Conservation (phyloP, 345 rosid genomes). For the Excoecaria agallocha region DNA sequence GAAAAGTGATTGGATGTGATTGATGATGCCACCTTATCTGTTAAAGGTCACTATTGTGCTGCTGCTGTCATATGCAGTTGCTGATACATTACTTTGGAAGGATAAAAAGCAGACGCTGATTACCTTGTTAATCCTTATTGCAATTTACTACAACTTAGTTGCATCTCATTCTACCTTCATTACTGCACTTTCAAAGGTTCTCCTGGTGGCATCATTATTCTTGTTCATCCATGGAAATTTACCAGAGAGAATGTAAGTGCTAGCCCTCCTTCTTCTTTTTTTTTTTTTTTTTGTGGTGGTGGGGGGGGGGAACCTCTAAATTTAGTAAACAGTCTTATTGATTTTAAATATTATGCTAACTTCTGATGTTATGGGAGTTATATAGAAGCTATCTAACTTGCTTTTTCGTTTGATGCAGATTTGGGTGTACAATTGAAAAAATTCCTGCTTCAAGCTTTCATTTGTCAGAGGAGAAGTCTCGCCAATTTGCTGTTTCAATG, state of each 20-base stretch:
- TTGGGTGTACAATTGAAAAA: constrained; percentile 76
- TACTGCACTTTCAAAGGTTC: constrained; percentile 63
- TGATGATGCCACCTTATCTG: background rate
- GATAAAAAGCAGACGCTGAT: constrained; percentile 58
- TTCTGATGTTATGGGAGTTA: background rate
- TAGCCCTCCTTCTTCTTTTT: constrained; percentile 9
- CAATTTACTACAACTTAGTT: constrained; percentile 66
- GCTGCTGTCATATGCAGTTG: constrained; percentile 57
- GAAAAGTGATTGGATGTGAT: background rate
- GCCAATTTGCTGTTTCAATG: constrained; percentile 41
- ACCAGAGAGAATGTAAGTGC: constrained; percentile 75
- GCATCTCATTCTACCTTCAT: constrained; percentile 57
- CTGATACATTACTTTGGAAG: constrained; percentile 86
- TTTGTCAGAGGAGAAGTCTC: constrained; percentile 60
- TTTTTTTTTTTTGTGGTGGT: no score
- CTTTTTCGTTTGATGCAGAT: constrained; percentile 47
- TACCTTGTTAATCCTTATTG: constrained; percentile 47
- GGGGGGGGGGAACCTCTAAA: background rate
- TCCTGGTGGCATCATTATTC: constrained; percentile 50
- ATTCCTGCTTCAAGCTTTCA: constrained; percentile 60
- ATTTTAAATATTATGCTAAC: background rate
- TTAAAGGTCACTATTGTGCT: constrained; percentile 14
- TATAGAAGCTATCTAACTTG: background rate
- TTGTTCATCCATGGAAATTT: constrained; percentile 73
- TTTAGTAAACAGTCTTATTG: background rate